Evolutionary conservation across 148 eudicot genomes (phyloP), one percentile per base, ranked within the genome.

Genomic region (Fagopyrum homotropicum): DNA sequence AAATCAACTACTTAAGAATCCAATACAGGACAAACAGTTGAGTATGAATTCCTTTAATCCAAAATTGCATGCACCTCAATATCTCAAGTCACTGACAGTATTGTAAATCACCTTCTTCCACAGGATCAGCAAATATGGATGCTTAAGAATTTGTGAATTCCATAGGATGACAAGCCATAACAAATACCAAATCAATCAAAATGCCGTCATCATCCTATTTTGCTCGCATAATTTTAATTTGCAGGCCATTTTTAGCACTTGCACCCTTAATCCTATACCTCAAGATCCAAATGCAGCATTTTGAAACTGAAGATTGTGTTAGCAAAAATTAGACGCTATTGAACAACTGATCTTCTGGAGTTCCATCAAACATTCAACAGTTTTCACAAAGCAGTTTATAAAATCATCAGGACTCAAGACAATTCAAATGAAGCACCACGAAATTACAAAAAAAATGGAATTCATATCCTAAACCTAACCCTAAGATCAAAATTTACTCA

Each of bases 151-250:
- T 5, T 14, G 17, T 54, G 4, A n/a, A 54, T 14, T 54, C 17
- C 59, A 54, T 19, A 51, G 15, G 14, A 51, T 54, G 59, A 16
- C n/a, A 4, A 54, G 15, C 6, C 59, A 54, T 54, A 54, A 3
- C 59, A 54, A 54, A 54, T 0, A 14, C 19, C 59, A 54, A 54
- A 54, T 16, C 85, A 83, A 89, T 89, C 70, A 87, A 92, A 79
- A 91, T 87, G 81, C 87, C 91, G 19, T 97, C 98, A 88, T 46
- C 16, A 54, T 54, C 59, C 17, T 54, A 35, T 35, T 15, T 54
- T 54, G 59, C 19, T 16, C n/a, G 19, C 59, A 54, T 54, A 54
- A 35, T 35, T 54, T 6, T 3, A 54, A 14, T 54, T 4, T 14
- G 17, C 19, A 54, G 0, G 22, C 19, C 59, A 14, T 14, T 54